Base-by-base conservation (phyloP, 2,329 filamentous ascomycete genomes). In the Leptographium lundbergii region DNA sequence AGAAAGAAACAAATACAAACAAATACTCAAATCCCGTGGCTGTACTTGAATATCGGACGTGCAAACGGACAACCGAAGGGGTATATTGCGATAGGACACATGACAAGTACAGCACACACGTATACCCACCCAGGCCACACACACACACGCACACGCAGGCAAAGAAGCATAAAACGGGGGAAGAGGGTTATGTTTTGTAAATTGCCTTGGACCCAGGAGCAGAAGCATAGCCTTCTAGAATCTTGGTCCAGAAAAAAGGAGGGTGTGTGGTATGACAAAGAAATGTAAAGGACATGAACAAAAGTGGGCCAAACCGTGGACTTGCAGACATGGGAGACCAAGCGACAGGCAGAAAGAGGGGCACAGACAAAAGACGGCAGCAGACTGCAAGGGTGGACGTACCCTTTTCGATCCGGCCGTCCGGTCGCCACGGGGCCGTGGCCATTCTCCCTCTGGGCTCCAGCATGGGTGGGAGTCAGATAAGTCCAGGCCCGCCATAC, bases 201-300 rank as follows among this genome's bases (percentile, higher is more conserved):
- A 54, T 54, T 54, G 32, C 39, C 52, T 54, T 17, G 52, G 52
- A 39, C 52, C n/a, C 32, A 39, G 24, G 19, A 54, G n/a, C 32
- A 22, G 52, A 14, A 39, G 52, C n/a, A 34, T n/a, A 10, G 27
- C 24, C n/a, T 53, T 53, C 51, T 39, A n/a, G 34, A 29, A 14
- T 14, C 19, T 13, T n/a, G 19, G 34, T 24, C 29, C 32, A 39
- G 34, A 56, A 48, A 24, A 56, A 24, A 53, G 36, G 54, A 27
- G 54, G 32, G 36, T 42, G 17, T 54, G 53, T 55, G 54, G 54
- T 55, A 55, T 55, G 54, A 24, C 34, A 55, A 42, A 55, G 36
- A 34, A 45, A 55, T 45, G n/a, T 9, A n/a, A 55, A 17, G n/a
- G 29, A 55, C 54, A 45, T 45, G 22, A 34, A 50, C 47, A 36